Conservation (phyloP, 768 basidiomycete genomes). For the Tricholomella constricta region DNA sequence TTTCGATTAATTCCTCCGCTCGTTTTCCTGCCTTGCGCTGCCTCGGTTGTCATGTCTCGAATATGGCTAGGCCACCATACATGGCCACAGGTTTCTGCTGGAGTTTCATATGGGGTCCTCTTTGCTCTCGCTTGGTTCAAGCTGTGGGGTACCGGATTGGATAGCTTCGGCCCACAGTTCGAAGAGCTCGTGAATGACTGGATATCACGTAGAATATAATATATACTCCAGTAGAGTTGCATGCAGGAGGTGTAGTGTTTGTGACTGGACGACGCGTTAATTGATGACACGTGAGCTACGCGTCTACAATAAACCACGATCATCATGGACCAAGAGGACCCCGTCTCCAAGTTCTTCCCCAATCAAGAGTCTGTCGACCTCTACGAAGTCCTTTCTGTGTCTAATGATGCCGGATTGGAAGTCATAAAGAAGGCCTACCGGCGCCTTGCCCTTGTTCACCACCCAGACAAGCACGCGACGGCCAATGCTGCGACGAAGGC, state of each 20-base stretch:
- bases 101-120: slow-evolving; percentile 53
- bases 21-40: slow-evolving; percentile 57
- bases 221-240: neutral
- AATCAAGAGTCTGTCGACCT: slow-evolving; percentile 73
- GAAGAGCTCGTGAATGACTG: slow-evolving; percentile 7
- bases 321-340: slow-evolving; percentile 72
- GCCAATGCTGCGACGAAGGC: slow-evolving; percentile 61
- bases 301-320: slow-evolving; percentile 12
- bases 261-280: slow-evolving; percentile 6
- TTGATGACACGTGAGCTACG: slow-evolving; percentile 9
- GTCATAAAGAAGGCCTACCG: slow-evolving; percentile 87
- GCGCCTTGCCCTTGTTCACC: slow-evolving; percentile 74
- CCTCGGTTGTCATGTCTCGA: slow-evolving; percentile 59
- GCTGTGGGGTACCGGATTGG: slow-evolving; percentile 45
- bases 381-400: slow-evolving; percentile 70
- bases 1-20: slow-evolving; percentile 47
- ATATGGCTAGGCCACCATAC: slow-evolving; percentile 82
- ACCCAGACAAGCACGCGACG: slow-evolving; percentile 87
- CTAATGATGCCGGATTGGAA: slow-evolving; percentile 54
- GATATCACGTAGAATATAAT: neutral
- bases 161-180: slow-evolving; percentile 17
- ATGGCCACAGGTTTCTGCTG: slow-evolving; percentile 64
- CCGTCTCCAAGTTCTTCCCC: slow-evolving; percentile 76
- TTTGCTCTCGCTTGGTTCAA: slow-evolving; percentile 60
- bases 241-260: too few species aligned